A percentile compares a stretch with the other conserved stretches of the same genome.
Conservation (phyloP, 2,329 filamentous ascomycete species). For the Arthrocladium fulminans region DNA sequence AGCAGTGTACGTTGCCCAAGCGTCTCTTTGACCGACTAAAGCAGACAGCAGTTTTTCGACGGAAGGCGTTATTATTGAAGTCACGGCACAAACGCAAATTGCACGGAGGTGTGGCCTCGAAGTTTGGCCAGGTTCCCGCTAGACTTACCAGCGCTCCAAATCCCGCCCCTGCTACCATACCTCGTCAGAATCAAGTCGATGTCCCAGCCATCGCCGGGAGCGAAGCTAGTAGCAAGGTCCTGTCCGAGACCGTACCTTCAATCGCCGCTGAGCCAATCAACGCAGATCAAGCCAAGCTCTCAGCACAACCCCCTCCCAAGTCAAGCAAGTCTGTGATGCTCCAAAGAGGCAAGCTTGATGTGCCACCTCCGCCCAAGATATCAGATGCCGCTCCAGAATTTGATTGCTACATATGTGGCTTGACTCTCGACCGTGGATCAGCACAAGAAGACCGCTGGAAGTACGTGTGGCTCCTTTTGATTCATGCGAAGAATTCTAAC, state of each 20-base stretch:
- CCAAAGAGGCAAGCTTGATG: neutral
- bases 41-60: neutral
- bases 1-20: neutral
- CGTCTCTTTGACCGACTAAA: neutral
- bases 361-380: neutral
- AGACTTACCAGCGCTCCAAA: too few relatives aligned
- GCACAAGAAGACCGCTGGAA: neutral
- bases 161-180: neutral
- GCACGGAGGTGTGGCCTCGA: neutral
- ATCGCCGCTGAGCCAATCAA: neutral
- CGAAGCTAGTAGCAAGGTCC: neutral
- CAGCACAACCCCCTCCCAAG: neutral
- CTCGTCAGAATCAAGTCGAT: neutral
- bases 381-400: neutral
- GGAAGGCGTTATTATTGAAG: neutral
- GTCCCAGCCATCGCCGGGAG: neutral
- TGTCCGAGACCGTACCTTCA: neutral
- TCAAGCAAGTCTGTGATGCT: neutral
- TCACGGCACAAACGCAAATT: neutral
- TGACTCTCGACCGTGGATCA: neutral
- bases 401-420: constrained; percentile 1
- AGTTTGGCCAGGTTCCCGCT: neutral
- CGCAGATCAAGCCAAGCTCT: too few relatives aligned
- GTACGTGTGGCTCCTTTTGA: neutral
- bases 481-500: neutral